phyloP scores from a whole-genome alignment of 2,329 filamentous ascomycete species.

The Fusarium phyllophilum region DNA sequence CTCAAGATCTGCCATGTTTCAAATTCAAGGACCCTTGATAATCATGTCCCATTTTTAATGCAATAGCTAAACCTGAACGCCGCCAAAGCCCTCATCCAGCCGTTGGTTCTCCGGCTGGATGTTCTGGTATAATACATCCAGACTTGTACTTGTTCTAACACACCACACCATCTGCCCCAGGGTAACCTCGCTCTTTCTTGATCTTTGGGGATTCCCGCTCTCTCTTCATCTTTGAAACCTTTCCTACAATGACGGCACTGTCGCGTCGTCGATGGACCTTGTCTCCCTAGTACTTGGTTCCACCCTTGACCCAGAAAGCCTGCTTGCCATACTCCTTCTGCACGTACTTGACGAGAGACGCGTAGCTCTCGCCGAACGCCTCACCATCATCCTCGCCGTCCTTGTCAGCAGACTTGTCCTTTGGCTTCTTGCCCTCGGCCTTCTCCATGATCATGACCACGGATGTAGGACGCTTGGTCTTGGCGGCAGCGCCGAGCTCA shows the following conservation, averaged over 20 bases:
- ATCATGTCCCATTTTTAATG: constrained; percentile 46
- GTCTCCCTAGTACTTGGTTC: constrained; percentile 40
- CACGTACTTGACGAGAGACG: constrained; percentile 71
- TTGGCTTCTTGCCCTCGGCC: constrained; percentile 57
- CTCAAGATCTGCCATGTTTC: constrained; percentile 18
- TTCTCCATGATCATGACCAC: constrained; percentile 88
- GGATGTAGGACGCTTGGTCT: constrained; percentile 95
- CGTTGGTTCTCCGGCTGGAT: constrained; percentile 41
- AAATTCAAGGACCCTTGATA: constrained; percentile 30
- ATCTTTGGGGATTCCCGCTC: not conserved
- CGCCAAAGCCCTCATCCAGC: constrained; percentile 49
- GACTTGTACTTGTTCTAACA: constrained; percentile 45
- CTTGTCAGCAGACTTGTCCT: constrained; percentile 56
- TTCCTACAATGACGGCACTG: not conserved
- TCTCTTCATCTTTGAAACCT: not conserved
- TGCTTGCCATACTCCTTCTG: constrained; percentile 73
- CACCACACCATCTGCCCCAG: not conserved
- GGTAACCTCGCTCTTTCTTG: constrained; percentile 6
- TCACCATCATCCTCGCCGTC: constrained; percentile 63
- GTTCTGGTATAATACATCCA: constrained; percentile 53
- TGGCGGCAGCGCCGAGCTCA: constrained; percentile 91
- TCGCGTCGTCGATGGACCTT: not conserved
- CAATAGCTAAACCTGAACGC: constrained; percentile 51
- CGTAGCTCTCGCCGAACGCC: constrained; percentile 72
- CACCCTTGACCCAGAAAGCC: constrained; percentile 59